These are phyloP conservation scores for Lenwebbia sp. DNA, from an alignment of 345 rosid genomes.

Conservation along the genomic window DNA sequence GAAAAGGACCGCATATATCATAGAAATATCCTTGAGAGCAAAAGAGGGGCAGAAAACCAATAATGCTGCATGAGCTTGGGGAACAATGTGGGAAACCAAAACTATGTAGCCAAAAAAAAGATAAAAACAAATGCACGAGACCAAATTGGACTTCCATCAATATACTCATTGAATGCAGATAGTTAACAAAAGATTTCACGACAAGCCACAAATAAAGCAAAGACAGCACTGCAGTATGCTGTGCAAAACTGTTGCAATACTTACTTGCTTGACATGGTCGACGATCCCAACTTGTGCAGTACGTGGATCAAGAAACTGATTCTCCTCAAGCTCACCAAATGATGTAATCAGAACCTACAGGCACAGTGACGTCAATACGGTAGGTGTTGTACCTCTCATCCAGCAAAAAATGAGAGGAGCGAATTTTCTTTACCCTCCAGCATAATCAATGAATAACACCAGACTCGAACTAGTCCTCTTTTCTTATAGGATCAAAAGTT, in stretches of 20 bases:
- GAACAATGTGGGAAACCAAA: not conserved
- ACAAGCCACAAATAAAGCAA: no score
- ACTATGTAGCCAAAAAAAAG: not conserved
- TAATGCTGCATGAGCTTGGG: not conserved
- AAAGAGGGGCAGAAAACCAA: not conserved
- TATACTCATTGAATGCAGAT: not conserved
- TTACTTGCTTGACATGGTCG: conserved; percentile 93
- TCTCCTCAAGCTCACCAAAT: conserved; percentile 49
- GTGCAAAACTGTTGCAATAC: not conserved
- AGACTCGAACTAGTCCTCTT: not conserved
- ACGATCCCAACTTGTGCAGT: conserved; percentile 81
- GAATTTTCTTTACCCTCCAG: not conserved
- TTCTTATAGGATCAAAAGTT: not conserved
- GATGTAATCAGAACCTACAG: conserved; percentile 63
- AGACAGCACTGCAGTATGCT: not conserved
- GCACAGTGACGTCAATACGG: not conserved
- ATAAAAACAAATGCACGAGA: not conserved
- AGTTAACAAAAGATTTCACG: not conserved
- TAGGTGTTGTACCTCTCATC: not conserved
- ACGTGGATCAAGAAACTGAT: conserved; percentile 83
- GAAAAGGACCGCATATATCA: not conserved
- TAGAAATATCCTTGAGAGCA: not conserved
- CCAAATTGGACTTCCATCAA: not conserved
- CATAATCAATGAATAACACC: not conserved
- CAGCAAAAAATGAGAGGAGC: not conserved